Conservation (phyloP, 495 filamentous ascomycete genomes). For the Aspergillus campestris region DNA sequence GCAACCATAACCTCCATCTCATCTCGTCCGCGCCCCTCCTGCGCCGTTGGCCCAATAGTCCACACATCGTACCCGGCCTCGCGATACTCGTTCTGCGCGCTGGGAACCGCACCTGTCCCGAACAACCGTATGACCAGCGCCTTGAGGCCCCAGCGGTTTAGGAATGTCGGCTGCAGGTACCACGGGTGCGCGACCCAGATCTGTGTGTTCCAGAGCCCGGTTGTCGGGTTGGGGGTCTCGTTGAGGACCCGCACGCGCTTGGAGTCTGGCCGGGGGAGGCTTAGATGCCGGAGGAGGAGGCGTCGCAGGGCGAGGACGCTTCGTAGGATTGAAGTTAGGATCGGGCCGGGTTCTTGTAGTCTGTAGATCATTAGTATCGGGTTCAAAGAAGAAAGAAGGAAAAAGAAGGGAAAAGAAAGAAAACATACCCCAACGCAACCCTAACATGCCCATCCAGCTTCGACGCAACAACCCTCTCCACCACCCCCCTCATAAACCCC, state of each 20-base stretch:
- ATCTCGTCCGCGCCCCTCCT: conserved; percentile 2
- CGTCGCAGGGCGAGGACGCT: conserved; percentile 20
- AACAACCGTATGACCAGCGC: conserved; percentile 3
- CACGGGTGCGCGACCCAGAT: conserved; percentile 7
- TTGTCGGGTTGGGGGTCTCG: neutral
- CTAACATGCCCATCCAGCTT: conserved; percentile 3
- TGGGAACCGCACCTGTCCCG: conserved; percentile 1
- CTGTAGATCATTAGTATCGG: neutral
- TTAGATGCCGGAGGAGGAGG: conserved; percentile 36
- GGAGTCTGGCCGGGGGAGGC: conserved; percentile 32
- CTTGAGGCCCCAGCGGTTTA: conserved; percentile 6
- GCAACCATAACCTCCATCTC: conserved; percentile 2
- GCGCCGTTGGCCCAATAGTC: conserved; percentile 3
- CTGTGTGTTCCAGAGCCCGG: conserved; percentile 2
- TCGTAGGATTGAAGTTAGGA: neutral
- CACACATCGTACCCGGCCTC: conserved; percentile 4
- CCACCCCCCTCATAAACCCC: neutral
- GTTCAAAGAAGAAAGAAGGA: neutral
- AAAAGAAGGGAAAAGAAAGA: neutral
- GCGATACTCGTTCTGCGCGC: neutral
- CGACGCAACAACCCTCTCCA: neutral
- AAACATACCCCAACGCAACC: conserved; percentile 3
- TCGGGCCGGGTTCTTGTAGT: neutral
- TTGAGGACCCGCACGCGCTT: conserved; percentile 1
- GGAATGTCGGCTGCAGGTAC: conserved; percentile 10